Conservation (phyloP, 1,284 basidiomycete species). For the Malassezia cuniculi region DNA sequence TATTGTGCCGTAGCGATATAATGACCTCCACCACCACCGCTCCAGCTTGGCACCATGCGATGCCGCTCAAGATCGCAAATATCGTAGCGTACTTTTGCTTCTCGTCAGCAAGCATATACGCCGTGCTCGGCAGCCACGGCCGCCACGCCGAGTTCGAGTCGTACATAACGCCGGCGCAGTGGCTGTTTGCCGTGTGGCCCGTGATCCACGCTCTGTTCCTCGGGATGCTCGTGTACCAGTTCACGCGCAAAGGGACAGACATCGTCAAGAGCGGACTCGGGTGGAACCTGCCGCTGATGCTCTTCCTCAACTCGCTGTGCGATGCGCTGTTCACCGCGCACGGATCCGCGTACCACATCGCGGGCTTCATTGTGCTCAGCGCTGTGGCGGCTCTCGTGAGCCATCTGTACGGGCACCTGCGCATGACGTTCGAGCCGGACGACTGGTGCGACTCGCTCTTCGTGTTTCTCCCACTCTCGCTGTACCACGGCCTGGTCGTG, state of each 20-base stretch:
- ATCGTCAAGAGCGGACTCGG: slow-evolving; percentile 70
- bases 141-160: slow-evolving; percentile 50
- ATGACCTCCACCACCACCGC: neutral
- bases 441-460: slow-evolving; percentile 50
- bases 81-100: slow-evolving; percentile 65
- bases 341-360: slow-evolving; percentile 54
- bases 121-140: slow-evolving; percentile 58
- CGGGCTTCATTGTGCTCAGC: slow-evolving; percentile 71
- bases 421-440: slow-evolving; percentile 63
- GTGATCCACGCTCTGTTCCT: slow-evolving; percentile 74
- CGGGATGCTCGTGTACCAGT: slow-evolving; percentile 48
- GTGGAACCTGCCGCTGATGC: slow-evolving; percentile 78
- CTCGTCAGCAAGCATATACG: slow-evolving; percentile 77
- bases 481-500: slow-evolving; percentile 84
- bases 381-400: slow-evolving; percentile 69
- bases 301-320: slow-evolving; percentile 70
- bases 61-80: slow-evolving; percentile 55
- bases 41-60: neutral
- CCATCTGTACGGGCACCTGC: slow-evolving; percentile 84
- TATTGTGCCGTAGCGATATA: no score
- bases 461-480: slow-evolving; percentile 47
- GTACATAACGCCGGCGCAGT: slow-evolving; percentile 76
- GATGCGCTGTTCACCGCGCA: slow-evolving; percentile 52
- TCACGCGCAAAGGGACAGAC: slow-evolving; percentile 56
- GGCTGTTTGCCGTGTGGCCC: slow-evolving; percentile 66